A percentile compares a stretch with the other conserved stretches of the same genome.
Conservation (phyloP, 257 asterid genomes). For the Nemophila menziesii region DNA sequence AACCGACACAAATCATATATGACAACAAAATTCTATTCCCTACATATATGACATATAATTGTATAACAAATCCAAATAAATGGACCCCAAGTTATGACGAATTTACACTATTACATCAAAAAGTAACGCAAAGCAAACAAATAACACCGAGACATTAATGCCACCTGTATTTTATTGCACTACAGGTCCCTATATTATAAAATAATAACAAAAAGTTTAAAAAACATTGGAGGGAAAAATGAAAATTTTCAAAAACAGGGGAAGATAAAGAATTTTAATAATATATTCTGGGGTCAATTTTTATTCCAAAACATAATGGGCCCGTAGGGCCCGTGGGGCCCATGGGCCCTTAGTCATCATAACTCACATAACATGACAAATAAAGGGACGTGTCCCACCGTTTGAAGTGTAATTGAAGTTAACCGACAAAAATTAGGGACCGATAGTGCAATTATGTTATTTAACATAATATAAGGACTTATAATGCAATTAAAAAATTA, state of each 20-base stretch:
- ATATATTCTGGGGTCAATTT: not conserved
- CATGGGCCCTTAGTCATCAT: no score
- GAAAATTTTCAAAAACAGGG: no score
- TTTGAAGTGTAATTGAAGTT: no score
- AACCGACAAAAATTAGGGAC: not conserved
- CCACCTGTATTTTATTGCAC: not conserved
- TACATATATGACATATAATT: not conserved
- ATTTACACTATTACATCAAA: not conserved
- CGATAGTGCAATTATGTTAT: not conserved
- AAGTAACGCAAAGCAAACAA: not conserved
- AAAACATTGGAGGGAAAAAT: no score
- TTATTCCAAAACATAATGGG: no score
- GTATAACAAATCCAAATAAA: not conserved
- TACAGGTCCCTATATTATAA: not conserved
- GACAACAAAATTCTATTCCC: not conserved
- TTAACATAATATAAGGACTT: not conserved
- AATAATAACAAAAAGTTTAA: not conserved
- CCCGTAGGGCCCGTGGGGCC: no score
- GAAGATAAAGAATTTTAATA: no score
- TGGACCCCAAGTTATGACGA: not conserved
- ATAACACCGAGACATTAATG: not conserved
- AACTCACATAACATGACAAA: not conserved
- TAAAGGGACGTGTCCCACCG: not conserved
- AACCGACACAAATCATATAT: not conserved
- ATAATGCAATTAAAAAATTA: not conserved